Evolutionary conservation across 805 yeast species (phyloP), one percentile per base, ranked within the genome.

Genomic region (Yamadazyma takamatsuzukensis): DNA sequence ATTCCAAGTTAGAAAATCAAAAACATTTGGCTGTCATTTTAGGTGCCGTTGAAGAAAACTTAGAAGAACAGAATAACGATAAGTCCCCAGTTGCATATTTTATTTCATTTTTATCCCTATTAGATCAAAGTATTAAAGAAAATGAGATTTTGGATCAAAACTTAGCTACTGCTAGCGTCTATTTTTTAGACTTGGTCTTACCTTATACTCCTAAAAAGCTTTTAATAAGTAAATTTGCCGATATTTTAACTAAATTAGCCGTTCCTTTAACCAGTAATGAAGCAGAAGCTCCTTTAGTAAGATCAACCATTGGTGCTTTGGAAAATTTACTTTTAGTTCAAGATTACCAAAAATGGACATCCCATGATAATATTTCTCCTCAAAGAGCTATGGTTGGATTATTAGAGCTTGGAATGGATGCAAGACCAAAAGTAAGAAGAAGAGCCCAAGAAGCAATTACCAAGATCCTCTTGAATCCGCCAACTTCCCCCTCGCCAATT

Each of bases 351-450:
- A 74, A 87, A 11, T 93, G 99, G 99, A 19, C 52, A 58, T 39
- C 75, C 53, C 38, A 60, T 59, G 58, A 73, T 58, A 41, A 67
- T 68, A 72, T 77, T 24, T 75, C 83, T n/a, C 95, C 96, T 31
- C 76, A 74, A 51, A 76, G 94, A 68, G 96, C 93, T 26, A 61
- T 88, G 37, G 71, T 74, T 24, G 95, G 90, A 28, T 59, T 89
- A 38, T 60, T 89, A 38, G 87, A 84, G 54, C 69, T 87, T 40
- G 76, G 90, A 0, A 61, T 85, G 26, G 97, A 93, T 58, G 82
- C 83, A 28, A 76, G 97, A 53, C 98, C 98, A 22, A 93, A 93
- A 50, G 95, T 93, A 9, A 78, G 98, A 56, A 86, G 83, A 73
- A 81, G 97, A 66, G 95, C 97, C 1, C 83, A 80, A 49, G 98